phyloP scores from a whole-genome alignment of 495 filamentous ascomycete species.

The Massariosphaeria phaeospora region DNA sequence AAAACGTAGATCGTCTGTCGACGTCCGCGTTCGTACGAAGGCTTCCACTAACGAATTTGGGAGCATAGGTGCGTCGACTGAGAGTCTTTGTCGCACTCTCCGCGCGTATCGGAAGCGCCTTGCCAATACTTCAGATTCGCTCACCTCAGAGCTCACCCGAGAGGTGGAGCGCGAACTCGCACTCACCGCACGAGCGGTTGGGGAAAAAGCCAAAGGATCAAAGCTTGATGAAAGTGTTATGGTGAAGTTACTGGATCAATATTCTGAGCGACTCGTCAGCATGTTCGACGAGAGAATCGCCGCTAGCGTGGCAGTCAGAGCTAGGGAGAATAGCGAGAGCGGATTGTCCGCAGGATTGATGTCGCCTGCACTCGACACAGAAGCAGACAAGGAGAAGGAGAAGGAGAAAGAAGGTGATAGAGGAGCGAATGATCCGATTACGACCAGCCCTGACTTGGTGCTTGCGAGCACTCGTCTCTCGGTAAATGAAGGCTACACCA shows the following conservation, averaged over 20 bases:
- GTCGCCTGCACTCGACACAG: constrained; percentile 6
- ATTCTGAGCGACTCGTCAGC: constrained; percentile 62
- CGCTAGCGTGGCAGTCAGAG: constrained; percentile 34
- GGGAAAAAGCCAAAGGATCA: constrained; percentile 49
- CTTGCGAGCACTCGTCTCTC: background rate
- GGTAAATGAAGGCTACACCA: background rate
- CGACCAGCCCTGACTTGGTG: constrained; percentile 1
- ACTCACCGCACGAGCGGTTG: constrained; percentile 65
- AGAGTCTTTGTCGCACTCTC: constrained; percentile 73
- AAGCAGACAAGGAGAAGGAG: background rate
- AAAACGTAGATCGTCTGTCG: constrained; percentile 53
- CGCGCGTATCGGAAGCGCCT: constrained; percentile 81
- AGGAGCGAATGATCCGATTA: constrained; percentile 7
- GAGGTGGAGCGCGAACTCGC: constrained; percentile 78
- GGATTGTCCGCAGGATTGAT: constrained; percentile 11
- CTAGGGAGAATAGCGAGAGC: constrained; percentile 30
- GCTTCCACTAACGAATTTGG: constrained; percentile 51
- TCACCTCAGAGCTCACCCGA: constrained; percentile 57
- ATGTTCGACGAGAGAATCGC: constrained; percentile 66
- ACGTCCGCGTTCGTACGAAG: constrained; percentile 53
- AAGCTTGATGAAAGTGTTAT: constrained; percentile 54
- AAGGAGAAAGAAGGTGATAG: background rate
- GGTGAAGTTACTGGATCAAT: constrained; percentile 62
- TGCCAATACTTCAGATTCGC: constrained; percentile 52
- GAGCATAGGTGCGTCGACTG: constrained; percentile 66